phyloP scores from a whole-genome alignment of 768 basidiomycete species.

The Tricholoma bakamatsutake region DNA sequence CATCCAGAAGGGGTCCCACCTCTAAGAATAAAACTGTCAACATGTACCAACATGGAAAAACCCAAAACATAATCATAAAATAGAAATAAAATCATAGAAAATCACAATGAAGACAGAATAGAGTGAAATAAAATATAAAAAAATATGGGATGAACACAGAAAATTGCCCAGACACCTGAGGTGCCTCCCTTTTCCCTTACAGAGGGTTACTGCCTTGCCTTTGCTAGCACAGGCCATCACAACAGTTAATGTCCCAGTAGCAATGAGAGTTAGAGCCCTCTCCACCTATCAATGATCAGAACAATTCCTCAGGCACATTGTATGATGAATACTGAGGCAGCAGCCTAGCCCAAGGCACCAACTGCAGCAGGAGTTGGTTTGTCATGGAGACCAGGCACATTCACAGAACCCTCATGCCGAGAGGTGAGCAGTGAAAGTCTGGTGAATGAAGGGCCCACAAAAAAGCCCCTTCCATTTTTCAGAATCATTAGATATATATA shows the following conservation, averaged over 20 bases:
- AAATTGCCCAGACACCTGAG: too few relatives aligned
- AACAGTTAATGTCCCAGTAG: neutral
- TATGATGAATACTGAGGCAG: neutral
- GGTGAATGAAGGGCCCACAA: neutral
- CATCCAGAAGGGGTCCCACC: too few relatives aligned
- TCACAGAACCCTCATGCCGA: neutral
- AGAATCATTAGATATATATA: neutral
- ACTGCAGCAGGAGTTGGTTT: neutral
- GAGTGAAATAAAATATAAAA: too few relatives aligned
- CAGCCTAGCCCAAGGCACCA: neutral
- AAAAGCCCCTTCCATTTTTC: neutral
- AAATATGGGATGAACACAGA: too few relatives aligned
- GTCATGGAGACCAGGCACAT: neutral
- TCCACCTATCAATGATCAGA: neutral
- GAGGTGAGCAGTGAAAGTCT: neutral
- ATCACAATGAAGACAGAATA: too few relatives aligned
- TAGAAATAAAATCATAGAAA: too few relatives aligned
- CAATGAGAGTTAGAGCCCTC: neutral
- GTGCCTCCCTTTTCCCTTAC: too few relatives aligned
- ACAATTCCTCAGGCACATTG: neutral
- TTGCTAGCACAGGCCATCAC: neutral
- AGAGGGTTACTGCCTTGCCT: neutral
- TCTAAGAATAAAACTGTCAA: too few relatives aligned
- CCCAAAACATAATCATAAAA: too few relatives aligned
- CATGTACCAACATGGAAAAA: too few relatives aligned